Percentiles rank a stretch among this genome's conserved stretches.
phyloP scores from a whole-genome alignment of 805 yeast species.

The Saccharomycopsis sp. region DNA sequence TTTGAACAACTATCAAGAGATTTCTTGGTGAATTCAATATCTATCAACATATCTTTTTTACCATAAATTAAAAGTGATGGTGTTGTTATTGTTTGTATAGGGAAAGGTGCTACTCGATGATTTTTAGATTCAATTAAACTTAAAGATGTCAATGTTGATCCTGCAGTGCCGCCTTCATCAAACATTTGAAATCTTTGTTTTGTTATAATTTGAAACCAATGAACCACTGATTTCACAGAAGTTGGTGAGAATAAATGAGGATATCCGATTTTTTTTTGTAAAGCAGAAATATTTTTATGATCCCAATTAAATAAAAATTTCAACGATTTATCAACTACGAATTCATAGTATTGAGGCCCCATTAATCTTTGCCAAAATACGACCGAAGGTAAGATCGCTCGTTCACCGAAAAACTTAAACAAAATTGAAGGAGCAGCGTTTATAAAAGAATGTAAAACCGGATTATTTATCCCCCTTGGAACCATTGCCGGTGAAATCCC shows the following conservation, averaged over 20 bases:
- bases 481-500: constrained; percentile 94
- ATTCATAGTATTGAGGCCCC: constrained; percentile 68
- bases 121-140: constrained; percentile 1
- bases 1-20: constrained; percentile 48
- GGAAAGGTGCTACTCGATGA: constrained; percentile 45
- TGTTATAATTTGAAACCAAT: constrained; percentile 88
- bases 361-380: constrained; percentile 64
- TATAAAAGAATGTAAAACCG: constrained; percentile 64
- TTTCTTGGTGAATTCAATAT: constrained; percentile 62
- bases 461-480: constrained; percentile 76
- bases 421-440: constrained; percentile 70
- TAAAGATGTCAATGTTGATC: constrained; percentile 7
- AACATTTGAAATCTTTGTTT: constrained; percentile 81
- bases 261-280: constrained; percentile 75
- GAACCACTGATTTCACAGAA: constrained; percentile 87
- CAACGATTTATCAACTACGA: constrained; percentile 65
- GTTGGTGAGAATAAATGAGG: constrained; percentile 88
- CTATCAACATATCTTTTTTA: constrained; percentile 70
- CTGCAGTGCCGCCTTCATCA: constrained; percentile 36
- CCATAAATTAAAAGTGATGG: constrained; percentile 83
- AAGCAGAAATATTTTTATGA: constrained; percentile 55
- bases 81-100: constrained; percentile 56
- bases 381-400: constrained; percentile 70
- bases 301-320: constrained; percentile 73
- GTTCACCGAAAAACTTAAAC: constrained; percentile 63